Base-by-base conservation (phyloP, 352 stramenopile genomes). In the Globisporangium splendens region DNA sequence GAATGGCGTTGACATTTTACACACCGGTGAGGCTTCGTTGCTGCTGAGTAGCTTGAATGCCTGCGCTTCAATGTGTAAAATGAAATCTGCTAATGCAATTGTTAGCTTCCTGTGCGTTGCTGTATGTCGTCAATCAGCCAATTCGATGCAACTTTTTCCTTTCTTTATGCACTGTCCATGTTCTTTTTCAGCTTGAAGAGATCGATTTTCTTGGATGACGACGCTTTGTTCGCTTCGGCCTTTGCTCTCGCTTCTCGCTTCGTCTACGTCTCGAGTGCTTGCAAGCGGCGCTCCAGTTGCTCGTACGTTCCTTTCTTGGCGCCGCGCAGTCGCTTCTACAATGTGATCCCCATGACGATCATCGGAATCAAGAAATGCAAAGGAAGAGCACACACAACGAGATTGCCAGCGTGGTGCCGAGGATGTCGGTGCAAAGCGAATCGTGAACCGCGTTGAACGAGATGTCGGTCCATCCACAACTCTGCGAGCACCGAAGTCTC, bases 381-480 rank as follows among this genome's bases (percentile, higher is more conserved):
- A 94, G 65, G 64, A 92, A 88, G 46, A 92, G 74, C 22, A 89
- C 73, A 58, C 79, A 89, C 3, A 94, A 68, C 54, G 84, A 83
- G 54, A 94, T 89, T 11, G 76, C 79, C 15, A 94, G 71, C 48
- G 80, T 91, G 42, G 80, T 89, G 59, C 83, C 83, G 51, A 94
- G 62, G 11, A 94, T 73, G 62, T 91, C 77, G 42, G 72, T 73
- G 64, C 85, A 94, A 20, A 94, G 65, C 24, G 77, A 63, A 46
- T 84, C 72, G 62, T 92, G 79, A 11, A 93, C 80, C 46, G 82
- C 68, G 62, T 91, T 87, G 73, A 88, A 94, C 18, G 79, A 83
- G 43, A 91, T 73, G 57, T 91, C 91, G 73, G 88, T 70, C 85
- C 85, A 94, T 20, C 77, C 69, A 56, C 85, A 94, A 64, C 83